Base-by-base conservation (phyloP, 2,329 filamentous ascomycete genomes). In the Aspergillus brasiliensis region DNA sequence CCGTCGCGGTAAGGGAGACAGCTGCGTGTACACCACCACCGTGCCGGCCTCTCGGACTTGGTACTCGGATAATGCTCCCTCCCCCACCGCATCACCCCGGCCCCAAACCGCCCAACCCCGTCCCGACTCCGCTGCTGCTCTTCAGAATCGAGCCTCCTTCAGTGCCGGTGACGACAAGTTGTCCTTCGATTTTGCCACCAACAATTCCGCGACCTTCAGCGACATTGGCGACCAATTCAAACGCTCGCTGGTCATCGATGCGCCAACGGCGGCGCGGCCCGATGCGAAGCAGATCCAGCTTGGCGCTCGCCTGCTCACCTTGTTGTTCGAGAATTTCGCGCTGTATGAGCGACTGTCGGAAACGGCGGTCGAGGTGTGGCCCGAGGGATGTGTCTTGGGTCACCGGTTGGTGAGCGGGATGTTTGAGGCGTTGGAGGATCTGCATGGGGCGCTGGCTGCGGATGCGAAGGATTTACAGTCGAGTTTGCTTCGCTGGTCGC, bases 361-460 rank as follows among this genome's bases (percentile, higher is more conserved):
- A 19, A 58, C 61, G 19, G 58, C 60, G 8, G 65, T 60, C 28
- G 57, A 63, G 10, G 48, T 63, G 13, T 70, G 62, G 60, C 37
- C 59, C 44, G 61, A 65, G 40, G 68, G 67, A 5, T 69, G 65
- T 44, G 52, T 64, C n/a, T 51, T 69, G 21, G 67, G 67, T 11
- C 58, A 60, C 47, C 61, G 59, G 17, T 21, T 71, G 3, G 58
- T 65, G 3, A 53, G 61, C 15, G 61, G 65, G 52, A 49, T 71
- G 8, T 61, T 71, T 7, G 61, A 55, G 3, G 21, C 59, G 0
- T 54, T 64, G 2, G 62, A 70, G 19, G 64, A 68, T 8, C 62
- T 65, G 57, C 63, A 66, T 49, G 49, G 54, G 8, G 46, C 46
- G 11, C 25, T 55, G 27, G 60, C 62, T 10, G 17, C 25, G 1